Conservation (phyloP, 305 asterid genomes). For the Euphrasia arctica region DNA sequence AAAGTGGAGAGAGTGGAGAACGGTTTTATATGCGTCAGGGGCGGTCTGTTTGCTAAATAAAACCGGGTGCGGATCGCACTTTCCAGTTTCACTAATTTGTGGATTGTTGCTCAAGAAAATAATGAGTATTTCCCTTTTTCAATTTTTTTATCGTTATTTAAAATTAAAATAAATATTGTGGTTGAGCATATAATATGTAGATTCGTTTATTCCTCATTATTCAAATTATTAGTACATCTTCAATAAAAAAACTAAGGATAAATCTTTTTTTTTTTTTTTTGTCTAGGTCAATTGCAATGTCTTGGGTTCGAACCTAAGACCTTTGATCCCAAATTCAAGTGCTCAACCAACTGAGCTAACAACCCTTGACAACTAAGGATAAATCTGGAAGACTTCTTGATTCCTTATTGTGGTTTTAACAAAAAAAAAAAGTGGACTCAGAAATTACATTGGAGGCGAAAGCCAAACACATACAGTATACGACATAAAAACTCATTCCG, state of each 20-base stretch:
- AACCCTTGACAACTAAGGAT: too few species aligned
- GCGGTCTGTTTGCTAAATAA: neutral
- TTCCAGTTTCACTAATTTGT: neutral
- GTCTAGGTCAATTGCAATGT: too few species aligned
- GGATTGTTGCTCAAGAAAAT: conserved; percentile 1
- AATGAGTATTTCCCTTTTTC: neutral
- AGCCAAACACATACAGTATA: neutral
- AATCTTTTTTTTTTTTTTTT: too few species aligned
- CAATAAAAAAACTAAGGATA: too few species aligned
- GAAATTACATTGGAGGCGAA: neutral
- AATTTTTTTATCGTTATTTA: too few species aligned
- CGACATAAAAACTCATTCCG: conserved; percentile 27
- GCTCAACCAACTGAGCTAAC: too few species aligned
- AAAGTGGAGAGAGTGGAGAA: neutral
- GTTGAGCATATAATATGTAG: too few species aligned
- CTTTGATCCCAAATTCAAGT: too few species aligned
- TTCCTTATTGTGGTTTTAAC: neutral
- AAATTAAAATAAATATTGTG: too few species aligned
- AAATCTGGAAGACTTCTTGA: neutral
- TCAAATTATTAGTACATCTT: too few species aligned
- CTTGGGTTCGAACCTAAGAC: too few species aligned
- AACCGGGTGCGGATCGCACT: neutral
- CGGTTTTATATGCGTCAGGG: neutral
- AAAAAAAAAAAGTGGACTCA: neutral
- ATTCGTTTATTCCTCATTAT: too few species aligned